Evolutionary conservation across 2,329 filamentous ascomycete genomes (phyloP).

Genomic region (Domatiomyces catenatus): DNA sequence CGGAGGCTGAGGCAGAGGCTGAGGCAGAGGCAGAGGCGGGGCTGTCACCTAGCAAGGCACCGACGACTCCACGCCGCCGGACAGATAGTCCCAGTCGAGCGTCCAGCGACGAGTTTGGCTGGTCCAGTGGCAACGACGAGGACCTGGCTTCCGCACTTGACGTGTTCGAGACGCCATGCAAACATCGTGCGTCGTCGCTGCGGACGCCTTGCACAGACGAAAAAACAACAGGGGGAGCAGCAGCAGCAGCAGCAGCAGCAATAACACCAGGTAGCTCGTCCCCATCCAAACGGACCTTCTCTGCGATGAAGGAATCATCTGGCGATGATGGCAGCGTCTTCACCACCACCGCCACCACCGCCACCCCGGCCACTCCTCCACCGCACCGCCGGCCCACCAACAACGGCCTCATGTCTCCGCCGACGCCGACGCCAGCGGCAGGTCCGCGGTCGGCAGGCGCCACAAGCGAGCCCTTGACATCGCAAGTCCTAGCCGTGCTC

Average conservation of each 20-base stretch:
- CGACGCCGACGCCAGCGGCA: constrained; percentile 20
- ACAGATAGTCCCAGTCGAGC: constrained; percentile 13
- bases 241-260: not conserved
- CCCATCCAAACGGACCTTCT: constrained; percentile 25
- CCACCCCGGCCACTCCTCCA: constrained; percentile 1
- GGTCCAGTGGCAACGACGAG: constrained; percentile 24
- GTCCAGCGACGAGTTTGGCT: constrained; percentile 25
- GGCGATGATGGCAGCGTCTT: constrained; percentile 6
- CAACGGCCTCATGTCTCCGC: not conserved
- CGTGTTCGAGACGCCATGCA: constrained; percentile 22
- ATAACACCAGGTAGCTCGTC: constrained; percentile 14
- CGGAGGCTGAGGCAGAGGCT: not conserved
- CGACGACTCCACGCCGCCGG: not conserved
- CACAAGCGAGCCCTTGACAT: constrained; percentile 11
- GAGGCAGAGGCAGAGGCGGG: not conserved
- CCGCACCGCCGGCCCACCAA: not conserved
- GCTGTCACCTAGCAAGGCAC: not conserved
- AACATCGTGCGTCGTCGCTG: constrained; percentile 17
- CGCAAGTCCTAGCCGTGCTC: constrained; percentile 22
- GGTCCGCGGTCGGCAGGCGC: constrained; percentile 19
- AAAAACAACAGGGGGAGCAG: not conserved
- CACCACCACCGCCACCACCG: constrained; percentile 11
- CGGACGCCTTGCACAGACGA: not conserved
- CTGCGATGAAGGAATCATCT: constrained; percentile 15
- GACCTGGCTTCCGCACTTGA: constrained; percentile 21